Evolutionary conservation across 2,329 filamentous ascomycete species (phyloP).

Genomic region (Claviceps sp.): DNA sequence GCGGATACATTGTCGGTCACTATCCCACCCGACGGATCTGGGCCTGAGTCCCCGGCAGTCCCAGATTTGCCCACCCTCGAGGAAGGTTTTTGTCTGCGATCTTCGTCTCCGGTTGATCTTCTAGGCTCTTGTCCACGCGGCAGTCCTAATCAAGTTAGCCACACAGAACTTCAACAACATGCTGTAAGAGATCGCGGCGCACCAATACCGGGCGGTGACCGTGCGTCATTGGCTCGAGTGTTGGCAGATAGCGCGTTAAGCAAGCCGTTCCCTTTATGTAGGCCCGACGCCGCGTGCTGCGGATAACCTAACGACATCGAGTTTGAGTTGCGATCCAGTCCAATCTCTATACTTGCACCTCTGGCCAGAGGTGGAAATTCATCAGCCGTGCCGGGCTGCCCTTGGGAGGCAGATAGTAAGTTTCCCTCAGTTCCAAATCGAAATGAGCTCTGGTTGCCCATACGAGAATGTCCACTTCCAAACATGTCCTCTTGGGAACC

Average conservation of each 20-base stretch:
- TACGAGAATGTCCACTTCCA: slow-evolving; percentile 27
- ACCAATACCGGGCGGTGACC: slow-evolving; percentile 32
- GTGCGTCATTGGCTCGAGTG: slow-evolving; percentile 33
- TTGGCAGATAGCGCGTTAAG: slow-evolving; percentile 51
- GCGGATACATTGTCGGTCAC: slow-evolving; percentile 27
- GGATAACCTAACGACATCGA: slow-evolving; percentile 40
- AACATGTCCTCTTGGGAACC: slow-evolving; percentile 34
- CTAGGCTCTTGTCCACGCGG: slow-evolving; percentile 32
- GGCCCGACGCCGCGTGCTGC: slow-evolving; percentile 25
- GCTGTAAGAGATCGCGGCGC: slow-evolving; percentile 9
- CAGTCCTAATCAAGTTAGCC: slow-evolving; percentile 15
- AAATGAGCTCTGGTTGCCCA: slow-evolving; percentile 33
- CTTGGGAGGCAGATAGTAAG: slow-evolving; percentile 29
- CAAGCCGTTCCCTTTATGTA: slow-evolving; percentile 44
- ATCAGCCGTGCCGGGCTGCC: slow-evolving; percentile 36
- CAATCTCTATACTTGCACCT: slow-evolving; percentile 43
- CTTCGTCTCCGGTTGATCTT: slow-evolving; percentile 11
- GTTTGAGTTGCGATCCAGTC: slow-evolving; percentile 37
- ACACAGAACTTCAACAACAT: not conserved
- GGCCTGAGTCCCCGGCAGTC: slow-evolving; percentile 21
- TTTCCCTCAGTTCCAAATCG: slow-evolving; percentile 38
- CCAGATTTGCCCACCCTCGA: slow-evolving; percentile 26
- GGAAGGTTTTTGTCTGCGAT: slow-evolving; percentile 30
- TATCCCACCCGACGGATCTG: slow-evolving; percentile 32
- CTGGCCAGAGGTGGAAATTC: slow-evolving; percentile 51